A percentile compares a stretch with the other conserved stretches of the same genome.
Conservation (phyloP, 768 basidiomycete genomes). For the Boletus pseudo-olivaceus region DNA sequence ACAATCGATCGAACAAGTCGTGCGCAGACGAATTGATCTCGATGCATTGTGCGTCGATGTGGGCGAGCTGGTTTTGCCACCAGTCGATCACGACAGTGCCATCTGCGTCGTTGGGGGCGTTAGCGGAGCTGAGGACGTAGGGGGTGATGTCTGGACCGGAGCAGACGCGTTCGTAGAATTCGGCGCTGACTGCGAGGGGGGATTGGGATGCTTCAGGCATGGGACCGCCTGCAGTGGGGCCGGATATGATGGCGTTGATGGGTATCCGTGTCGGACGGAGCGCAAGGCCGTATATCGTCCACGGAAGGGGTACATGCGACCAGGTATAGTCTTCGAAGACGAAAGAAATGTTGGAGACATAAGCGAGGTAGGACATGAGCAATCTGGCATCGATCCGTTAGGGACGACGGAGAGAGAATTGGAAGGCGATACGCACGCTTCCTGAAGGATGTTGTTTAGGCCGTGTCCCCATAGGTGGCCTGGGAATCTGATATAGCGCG, state of each 20-base stretch:
- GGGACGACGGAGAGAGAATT: neutral
- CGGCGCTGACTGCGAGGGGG: constrained; percentile 42
- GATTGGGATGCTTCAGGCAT: constrained; percentile 22
- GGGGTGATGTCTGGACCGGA: constrained; percentile 31
- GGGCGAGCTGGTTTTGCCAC: constrained; percentile 44
- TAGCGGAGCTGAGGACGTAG: constrained; percentile 33
- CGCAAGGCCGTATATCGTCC: constrained; percentile 51
- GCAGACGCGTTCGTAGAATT: constrained; percentile 50
- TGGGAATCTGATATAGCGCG: constrained; percentile 47
- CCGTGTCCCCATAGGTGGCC: constrained; percentile 60
- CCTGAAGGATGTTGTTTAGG: constrained; percentile 59
- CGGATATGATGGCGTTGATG: constrained; percentile 55
- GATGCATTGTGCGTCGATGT: constrained; percentile 40
- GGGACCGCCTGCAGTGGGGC: constrained; percentile 51
- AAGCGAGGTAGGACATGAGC: constrained; percentile 51
- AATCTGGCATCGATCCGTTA: constrained; percentile 30
- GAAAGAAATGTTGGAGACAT: constrained; percentile 47
- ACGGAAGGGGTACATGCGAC: constrained; percentile 52
- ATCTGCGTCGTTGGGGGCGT: constrained; percentile 36
- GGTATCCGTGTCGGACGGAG: constrained; percentile 52
- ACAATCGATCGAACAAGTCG: constrained; percentile 49
- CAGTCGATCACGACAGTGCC: constrained; percentile 44
- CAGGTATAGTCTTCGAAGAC: constrained; percentile 65
- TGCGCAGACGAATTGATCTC: constrained; percentile 40
- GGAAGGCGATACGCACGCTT: constrained; percentile 42